Base-by-base conservation (phyloP, 306 rosid genomes). In the Cucumis hystrix region DNA sequence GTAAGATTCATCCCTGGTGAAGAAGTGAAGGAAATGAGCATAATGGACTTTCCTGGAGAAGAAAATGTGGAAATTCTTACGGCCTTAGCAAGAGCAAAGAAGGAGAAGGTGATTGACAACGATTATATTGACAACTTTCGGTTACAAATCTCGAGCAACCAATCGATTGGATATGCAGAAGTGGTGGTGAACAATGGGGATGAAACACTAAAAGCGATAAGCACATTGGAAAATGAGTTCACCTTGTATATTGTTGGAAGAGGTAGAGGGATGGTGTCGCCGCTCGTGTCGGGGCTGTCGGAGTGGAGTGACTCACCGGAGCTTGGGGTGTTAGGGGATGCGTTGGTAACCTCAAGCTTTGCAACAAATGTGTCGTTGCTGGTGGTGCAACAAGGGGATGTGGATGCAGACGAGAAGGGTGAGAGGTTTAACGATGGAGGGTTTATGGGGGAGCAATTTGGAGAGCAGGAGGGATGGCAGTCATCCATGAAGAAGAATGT, bases 231-330 rank as follows among this genome's bases (percentile, higher is more conserved):
- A 10, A 28, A 56, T 1, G 63, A 65, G 13, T 86, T 77, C 16
- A 79, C 68, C 16, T 28, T 83, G 13, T 86, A 73, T 71, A 55
- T 86, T 10, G 81, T 83, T 4, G 87, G 89, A 61, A 77, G 78
- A 52, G 69, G 86, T 12, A 57, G 49, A 69, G 85, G 87, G 23
- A 78, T 30, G 23, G 23, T 15, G 67, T 75, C 84, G 2, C 69
- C 79, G 10, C 63, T 63, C 1, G 80, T 79, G 8, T 61, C 84
- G 0, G 83, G 83, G 7, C 23, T 82, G 11, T 77, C 69, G n/a
- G 87, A 86, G 20, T 83, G 82, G 81, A 77, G 81, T 8, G 85
- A 84, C 59, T 61, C 37, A 3, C 84, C 86, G 8, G 89, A 86
- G 35, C 28, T 86, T 13, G 89, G 89, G 7, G 77, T 78, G 25